Evolutionary conservation across 2,329 filamentous ascomycete species (phyloP), one percentile per base, ranked within the genome.

Genomic region (Xylariaceae sp.): DNA sequence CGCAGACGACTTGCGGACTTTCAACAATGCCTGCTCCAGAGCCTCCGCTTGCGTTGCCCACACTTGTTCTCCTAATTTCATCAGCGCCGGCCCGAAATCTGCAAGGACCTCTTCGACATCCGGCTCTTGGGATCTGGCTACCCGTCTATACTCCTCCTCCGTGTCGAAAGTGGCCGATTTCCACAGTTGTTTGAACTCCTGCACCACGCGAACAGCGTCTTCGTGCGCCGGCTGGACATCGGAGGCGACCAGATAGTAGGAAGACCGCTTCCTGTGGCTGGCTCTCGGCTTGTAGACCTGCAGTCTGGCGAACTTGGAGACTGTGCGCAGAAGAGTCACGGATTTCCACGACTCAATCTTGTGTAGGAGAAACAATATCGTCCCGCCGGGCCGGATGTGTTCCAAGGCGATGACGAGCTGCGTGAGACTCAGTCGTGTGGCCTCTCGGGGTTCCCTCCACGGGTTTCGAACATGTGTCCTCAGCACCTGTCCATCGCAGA

Each of bases 181-280:
- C 73, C 73, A 81, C 5, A 40, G 40, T 52, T 19, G 51, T 59
- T 74, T 76, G 74, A 74, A 80, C 3, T 12, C 45, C 2, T 59
- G 42, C 1, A 80, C 57, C 0, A 75, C 72, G 6, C 54, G 34
- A 0, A 62, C 2, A 0, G 75, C 76, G 32, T 68, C 64, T 0
- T 60, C 43, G 19, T 58, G 55, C 3, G 65, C 41, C 4, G 67
- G 66, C 42, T 71, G 65, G 0, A 83, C 66, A 2, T 73, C 60
- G 1, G 64, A 72, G 1, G 78, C 78, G 7, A 83, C 56, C 62
- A 81, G 67, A 60, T 83, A 83, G 58, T 81, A 83, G 0, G 77
- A 80, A 0, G 74, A 77, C 3, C 73, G 66, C 26, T 65, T 75
- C 1, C 60, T 63, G 54, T 82, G 76, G 2, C 55, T 60, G 1